phyloP scores from a whole-genome alignment of 306 rosid species.

The Hylodesmum podocarpum region DNA sequence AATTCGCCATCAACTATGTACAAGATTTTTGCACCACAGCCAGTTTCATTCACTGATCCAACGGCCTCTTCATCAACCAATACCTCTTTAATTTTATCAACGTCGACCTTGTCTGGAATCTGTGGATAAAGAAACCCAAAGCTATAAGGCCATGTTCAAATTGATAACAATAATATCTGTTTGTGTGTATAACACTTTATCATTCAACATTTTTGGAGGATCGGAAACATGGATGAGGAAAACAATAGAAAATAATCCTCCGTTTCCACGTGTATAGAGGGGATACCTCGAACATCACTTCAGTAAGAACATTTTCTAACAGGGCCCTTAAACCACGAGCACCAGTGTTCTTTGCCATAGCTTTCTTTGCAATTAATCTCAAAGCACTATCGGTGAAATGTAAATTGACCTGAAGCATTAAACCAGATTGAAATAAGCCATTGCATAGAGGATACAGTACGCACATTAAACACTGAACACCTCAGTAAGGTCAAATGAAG shows the following conservation, averaged over 20 bases:
- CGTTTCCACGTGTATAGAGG: neutral
- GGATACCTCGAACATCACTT: conserved; percentile 77
- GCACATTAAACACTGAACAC: neutral
- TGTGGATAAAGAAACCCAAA: conserved; percentile 20
- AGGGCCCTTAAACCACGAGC: conserved; percentile 73
- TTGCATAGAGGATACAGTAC: neutral
- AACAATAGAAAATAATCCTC: neutral
- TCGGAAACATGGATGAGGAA: neutral
- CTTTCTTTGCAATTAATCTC: conserved; percentile 69
- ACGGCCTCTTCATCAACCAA: conserved; percentile 80
- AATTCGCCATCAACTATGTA: conserved; percentile 28
- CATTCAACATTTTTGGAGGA: neutral
- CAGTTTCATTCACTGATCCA: conserved; percentile 49
- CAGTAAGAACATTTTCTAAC: conserved; percentile 62
- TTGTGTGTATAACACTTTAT: too few relatives aligned
- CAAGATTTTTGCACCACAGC: conserved; percentile 66
- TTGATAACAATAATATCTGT: neutral
- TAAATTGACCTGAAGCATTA: conserved; percentile 54
- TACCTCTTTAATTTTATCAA: conserved; percentile 41
- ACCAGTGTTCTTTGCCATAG: conserved; percentile 70
- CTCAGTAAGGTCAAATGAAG: neutral
- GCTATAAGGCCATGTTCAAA: neutral
- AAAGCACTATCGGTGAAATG: conserved; percentile 58
- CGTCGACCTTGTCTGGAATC: conserved; percentile 56
- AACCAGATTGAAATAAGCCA: conserved; percentile 12